phyloP scores from a whole-genome alignment of 768 basidiomycete genomes.

The Suillus americanus region DNA sequence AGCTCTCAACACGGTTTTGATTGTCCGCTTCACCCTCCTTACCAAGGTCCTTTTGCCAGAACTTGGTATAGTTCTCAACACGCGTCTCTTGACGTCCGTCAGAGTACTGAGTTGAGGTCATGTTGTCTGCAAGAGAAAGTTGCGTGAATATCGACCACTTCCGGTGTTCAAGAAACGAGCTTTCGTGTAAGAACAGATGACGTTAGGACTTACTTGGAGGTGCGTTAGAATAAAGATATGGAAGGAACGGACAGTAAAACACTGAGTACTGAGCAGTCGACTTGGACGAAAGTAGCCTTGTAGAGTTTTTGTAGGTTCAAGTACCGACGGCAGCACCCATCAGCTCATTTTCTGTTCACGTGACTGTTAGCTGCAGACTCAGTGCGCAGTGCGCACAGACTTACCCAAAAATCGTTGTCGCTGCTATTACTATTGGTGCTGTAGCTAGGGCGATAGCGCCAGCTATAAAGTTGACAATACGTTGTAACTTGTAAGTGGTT shows the following conservation, averaged over 20 bases:
- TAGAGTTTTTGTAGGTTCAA: background rate
- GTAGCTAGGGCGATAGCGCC: background rate
- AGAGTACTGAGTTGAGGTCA: constrained; percentile 27
- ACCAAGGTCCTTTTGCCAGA: constrained; percentile 86
- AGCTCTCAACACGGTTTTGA: constrained; percentile 73
- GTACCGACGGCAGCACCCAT: too few species aligned
- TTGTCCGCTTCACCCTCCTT: constrained; percentile 68
- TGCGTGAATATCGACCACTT: background rate
- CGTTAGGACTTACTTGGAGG: background rate
- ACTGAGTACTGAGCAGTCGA: background rate
- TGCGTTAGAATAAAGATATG: background rate
- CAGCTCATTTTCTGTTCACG: too few species aligned
- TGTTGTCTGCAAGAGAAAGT: constrained; percentile 1
- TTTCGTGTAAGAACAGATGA: background rate
- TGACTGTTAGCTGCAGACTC: too few species aligned
- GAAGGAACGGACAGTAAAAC: background rate
- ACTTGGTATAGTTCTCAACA: constrained; percentile 83
- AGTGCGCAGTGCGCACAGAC: too few species aligned
- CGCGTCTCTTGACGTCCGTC: constrained; percentile 68
- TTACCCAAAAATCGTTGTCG: too few species aligned
- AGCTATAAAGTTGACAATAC: background rate
- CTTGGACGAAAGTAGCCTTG: background rate
- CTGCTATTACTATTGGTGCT: too few species aligned
- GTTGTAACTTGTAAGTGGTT: background rate
- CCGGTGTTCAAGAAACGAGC: background rate